Evolutionary conservation across 768 basidiomycete genomes (phyloP).

Genomic region (Lactifluus rugatus): DNA sequence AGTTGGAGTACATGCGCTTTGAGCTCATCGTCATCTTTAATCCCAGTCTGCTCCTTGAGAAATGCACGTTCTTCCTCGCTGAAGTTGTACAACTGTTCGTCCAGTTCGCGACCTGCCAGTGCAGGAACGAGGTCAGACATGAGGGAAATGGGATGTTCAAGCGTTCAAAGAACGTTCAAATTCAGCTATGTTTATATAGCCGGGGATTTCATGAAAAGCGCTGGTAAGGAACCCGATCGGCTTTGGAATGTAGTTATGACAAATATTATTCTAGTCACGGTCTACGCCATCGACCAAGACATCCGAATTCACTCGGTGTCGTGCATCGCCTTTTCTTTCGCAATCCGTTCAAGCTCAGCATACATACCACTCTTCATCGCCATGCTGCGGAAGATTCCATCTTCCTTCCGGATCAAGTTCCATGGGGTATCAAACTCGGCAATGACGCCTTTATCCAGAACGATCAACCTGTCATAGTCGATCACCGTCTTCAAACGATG

Average conservation of each 20-base stretch:
- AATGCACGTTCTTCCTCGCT: slow-evolving; percentile 18
- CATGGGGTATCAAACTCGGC: slow-evolving; percentile 44
- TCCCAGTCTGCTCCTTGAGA: slow-evolving; percentile 23
- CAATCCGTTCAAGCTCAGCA: slow-evolving; percentile 47
- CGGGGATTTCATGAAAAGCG: too few relatives aligned
- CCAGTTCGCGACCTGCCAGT: not conserved
- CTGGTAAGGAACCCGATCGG: too few relatives aligned
- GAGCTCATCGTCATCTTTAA: slow-evolving; percentile 26
- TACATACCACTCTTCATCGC: slow-evolving; percentile 55
- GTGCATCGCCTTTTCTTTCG: slow-evolving; percentile 33
- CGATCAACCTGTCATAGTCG: slow-evolving; percentile 71
- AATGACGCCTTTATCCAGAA: slow-evolving; percentile 58
- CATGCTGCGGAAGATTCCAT: slow-evolving; percentile 44
- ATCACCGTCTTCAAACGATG: slow-evolving; percentile 71
- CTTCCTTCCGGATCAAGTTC: slow-evolving; percentile 37
- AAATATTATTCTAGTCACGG: too few relatives aligned
- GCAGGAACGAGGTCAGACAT: not conserved
- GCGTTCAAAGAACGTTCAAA: not conserved
- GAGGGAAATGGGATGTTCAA: not conserved
- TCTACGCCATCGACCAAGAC: too few relatives aligned
- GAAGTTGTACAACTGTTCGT: slow-evolving; percentile 5
- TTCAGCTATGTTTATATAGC: too few relatives aligned
- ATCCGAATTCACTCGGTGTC: not conserved
- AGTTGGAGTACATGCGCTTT: slow-evolving; percentile 26
- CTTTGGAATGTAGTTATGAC: too few relatives aligned